Percentiles rank a stretch among this genome's conserved stretches.
These are phyloP conservation scores for Aspergillus calidoustus DNA, from an alignment of 2,329 filamentous ascomycete species.

Conservation along the genomic window DNA sequence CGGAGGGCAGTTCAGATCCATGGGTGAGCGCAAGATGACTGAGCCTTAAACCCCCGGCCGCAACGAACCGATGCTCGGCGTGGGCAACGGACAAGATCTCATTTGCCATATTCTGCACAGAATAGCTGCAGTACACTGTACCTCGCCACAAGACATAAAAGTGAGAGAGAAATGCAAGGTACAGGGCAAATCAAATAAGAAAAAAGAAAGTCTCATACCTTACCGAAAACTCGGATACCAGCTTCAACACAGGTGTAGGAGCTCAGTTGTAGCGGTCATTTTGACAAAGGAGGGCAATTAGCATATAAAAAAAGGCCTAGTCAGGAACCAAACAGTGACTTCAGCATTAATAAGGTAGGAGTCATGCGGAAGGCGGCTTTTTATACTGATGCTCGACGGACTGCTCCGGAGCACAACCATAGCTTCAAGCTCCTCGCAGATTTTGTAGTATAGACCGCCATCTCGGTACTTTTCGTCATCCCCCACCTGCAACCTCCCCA, in stretches of 20 bases:
- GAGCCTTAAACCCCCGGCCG: background rate
- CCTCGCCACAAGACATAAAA: background rate
- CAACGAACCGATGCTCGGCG: slow-evolving; percentile 20
- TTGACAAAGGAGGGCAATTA: background rate
- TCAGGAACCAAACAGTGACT: background rate
- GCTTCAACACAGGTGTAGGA: background rate
- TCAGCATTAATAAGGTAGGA: background rate
- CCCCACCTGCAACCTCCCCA: background rate
- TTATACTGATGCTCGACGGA: background rate
- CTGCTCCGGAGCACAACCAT: background rate
- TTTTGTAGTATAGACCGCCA: slow-evolving; percentile 5
- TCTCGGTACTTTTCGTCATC: background rate
- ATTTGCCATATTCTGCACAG: slow-evolving; percentile 22
- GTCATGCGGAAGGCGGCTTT: background rate
- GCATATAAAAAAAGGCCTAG: background rate
- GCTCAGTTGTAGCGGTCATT: background rate
- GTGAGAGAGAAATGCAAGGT: background rate
- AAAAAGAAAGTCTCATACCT: background rate
- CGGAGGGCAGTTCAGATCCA: background rate
- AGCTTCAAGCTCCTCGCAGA: background rate
- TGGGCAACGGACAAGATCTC: slow-evolving; percentile 25
- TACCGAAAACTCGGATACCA: background rate
- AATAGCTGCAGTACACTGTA: background rate
- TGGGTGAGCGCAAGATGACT: background rate
- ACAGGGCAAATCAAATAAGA: background rate